phyloP scores from a whole-genome alignment of 2,329 filamentous ascomycete species.

The Penicillium sp. region DNA sequence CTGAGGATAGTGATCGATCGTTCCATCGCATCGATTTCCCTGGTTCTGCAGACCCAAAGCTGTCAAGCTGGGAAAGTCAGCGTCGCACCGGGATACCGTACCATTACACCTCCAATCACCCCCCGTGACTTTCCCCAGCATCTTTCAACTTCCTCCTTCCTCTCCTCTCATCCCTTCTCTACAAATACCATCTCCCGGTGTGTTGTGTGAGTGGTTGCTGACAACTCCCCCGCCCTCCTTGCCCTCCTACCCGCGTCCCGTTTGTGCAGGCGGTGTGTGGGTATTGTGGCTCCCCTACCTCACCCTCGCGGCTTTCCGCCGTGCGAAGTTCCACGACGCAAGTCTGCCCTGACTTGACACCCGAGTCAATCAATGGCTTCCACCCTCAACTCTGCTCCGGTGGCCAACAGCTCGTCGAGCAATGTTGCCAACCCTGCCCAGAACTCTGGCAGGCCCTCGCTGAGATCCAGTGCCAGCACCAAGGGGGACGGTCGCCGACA shows the following conservation, averaged over 20 bases:
- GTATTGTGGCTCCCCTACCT: conserved; percentile 34
- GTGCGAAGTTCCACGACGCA: conserved; percentile 36
- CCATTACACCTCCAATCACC: conserved; percentile 3
- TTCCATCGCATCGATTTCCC: too few relatives aligned
- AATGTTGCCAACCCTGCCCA: conserved; percentile 38
- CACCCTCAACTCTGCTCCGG: conserved; percentile 37
- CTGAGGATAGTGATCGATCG: too few relatives aligned
- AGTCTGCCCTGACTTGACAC: conserved; percentile 32
- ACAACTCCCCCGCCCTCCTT: too few relatives aligned
- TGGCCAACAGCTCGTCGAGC: conserved; percentile 38
- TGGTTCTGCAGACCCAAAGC: too few relatives aligned
- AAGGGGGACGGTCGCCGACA: conserved; percentile 58
- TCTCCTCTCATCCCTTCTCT: conserved; percentile 5
- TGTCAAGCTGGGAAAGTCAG: too few relatives aligned
- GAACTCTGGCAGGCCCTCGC: conserved; percentile 43
- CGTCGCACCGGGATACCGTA: too few relatives aligned
- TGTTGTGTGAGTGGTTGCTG: conserved; percentile 6
- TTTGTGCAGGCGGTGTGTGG: conserved; percentile 41
- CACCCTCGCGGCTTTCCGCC: conserved; percentile 35
- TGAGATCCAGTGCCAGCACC: conserved; percentile 50
- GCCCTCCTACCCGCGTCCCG: conserved; percentile 16
- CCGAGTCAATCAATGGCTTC: conserved; percentile 42
- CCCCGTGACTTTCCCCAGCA: too few relatives aligned
- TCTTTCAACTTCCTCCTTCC: conserved; percentile 8
- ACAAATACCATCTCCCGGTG: too few relatives aligned